These are phyloP conservation scores for Pythium angustatum DNA, from an alignment of 352 stramenopile genomes.

Conservation along the genomic window DNA sequence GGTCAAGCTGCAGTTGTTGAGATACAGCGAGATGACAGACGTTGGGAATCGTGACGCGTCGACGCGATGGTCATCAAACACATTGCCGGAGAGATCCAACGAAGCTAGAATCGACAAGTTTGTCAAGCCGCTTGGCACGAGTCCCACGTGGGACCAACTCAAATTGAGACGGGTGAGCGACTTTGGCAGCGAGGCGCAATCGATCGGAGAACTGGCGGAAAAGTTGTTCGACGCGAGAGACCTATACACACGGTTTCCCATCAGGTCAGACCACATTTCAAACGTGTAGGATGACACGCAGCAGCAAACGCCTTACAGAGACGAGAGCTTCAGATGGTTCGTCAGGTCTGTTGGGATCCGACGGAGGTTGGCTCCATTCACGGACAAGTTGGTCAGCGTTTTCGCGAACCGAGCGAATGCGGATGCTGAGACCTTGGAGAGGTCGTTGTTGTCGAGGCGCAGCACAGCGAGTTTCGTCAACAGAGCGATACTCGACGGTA, in stretches of 20 bases:
- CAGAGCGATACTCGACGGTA: background rate
- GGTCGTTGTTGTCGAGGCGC: slow-evolving; percentile 7
- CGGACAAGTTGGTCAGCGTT: background rate
- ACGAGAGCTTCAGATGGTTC: background rate
- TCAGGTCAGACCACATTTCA: too few relatives aligned
- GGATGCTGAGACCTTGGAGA: background rate
- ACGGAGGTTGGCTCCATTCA: background rate
- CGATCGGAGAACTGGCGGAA: background rate
- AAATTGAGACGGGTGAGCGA: background rate
- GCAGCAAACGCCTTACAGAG: background rate
- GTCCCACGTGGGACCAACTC: background rate
- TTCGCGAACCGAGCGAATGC: background rate
- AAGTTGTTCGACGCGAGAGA: slow-evolving; percentile 8
- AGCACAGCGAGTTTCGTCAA: background rate
- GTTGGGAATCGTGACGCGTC: background rate
- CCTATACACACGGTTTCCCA: background rate
- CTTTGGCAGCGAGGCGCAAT: background rate
- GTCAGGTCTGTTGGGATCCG: slow-evolving; percentile 2
- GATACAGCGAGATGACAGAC: background rate
- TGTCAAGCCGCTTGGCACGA: background rate
- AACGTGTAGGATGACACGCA: too few relatives aligned
- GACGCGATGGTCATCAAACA: background rate
- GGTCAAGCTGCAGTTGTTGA: slow-evolving; percentile 4
- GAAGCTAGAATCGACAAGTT: background rate
- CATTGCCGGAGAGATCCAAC: slow-evolving; percentile 9